A percentile compares a stretch with the other conserved stretches of the same genome.
Conservation (phyloP, 2,329 filamentous ascomycete genomes). For the Diaporthe vaccinii region DNA sequence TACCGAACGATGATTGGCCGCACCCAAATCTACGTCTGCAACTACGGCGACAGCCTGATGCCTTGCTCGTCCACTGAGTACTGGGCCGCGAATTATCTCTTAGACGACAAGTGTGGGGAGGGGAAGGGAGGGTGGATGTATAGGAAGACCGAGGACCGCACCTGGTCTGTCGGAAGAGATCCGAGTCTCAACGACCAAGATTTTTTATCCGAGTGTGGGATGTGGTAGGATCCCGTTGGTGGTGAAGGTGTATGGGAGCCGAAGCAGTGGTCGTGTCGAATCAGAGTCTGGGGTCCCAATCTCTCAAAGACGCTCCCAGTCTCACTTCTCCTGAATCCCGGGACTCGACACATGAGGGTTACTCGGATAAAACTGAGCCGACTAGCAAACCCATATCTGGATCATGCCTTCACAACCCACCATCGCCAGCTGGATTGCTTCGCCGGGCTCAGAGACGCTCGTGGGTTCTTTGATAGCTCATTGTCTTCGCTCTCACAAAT, state of each 20-base stretch:
- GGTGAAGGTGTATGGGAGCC: neutral
- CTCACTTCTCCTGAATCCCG: too few species aligned
- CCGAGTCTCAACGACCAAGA: neutral
- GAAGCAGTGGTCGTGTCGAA: neutral
- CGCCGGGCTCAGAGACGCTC: neutral
- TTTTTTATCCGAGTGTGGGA: neutral
- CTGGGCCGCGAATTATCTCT: neutral
- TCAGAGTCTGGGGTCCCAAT: neutral
- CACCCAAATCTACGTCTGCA: slow-evolving; percentile 10
- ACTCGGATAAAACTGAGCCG: too few species aligned
- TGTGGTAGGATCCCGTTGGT: neutral
- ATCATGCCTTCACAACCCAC: too few species aligned
- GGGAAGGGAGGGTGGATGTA: slow-evolving; percentile 3
- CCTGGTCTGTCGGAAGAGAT: slow-evolving; percentile 15
- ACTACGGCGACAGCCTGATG: neutral
- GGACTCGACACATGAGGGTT: fast-evolving
- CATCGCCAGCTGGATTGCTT: too few species aligned
- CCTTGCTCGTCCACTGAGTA: neutral
- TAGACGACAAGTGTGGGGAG: neutral
- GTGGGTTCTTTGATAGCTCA: too few species aligned
- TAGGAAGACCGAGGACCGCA: neutral
- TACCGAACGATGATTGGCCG: neutral
- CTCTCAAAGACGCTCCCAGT: too few species aligned
- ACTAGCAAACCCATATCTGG: too few species aligned
- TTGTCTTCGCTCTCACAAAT: neutral